A percentile compares a stretch with the other conserved stretches of the same genome.
Evolutionary conservation across 2,329 filamentous ascomycete species (phyloP).

Genomic region (Neonectria faginata): DNA sequence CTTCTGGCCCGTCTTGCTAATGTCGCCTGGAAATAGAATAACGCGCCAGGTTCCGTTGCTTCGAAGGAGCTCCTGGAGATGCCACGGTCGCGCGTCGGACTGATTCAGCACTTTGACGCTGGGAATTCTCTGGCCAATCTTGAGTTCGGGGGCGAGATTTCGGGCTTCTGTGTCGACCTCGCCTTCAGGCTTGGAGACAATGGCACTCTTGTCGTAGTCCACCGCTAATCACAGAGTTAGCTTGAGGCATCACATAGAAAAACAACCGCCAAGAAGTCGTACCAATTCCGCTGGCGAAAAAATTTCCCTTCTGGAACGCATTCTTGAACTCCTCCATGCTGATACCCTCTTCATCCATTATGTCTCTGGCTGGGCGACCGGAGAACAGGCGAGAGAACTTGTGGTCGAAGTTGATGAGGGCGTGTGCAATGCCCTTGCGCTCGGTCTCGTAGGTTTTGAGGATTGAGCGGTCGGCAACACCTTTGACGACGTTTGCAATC

Average conservation of each 20-base stretch:
- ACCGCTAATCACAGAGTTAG: constrained; percentile 23
- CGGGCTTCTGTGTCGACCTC: neutral
- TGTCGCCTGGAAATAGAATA: constrained; percentile 71
- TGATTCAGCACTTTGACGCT: constrained; percentile 71
- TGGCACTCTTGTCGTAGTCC: constrained; percentile 34
- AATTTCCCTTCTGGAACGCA: constrained; percentile 69
- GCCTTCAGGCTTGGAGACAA: constrained; percentile 29
- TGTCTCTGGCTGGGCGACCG: constrained; percentile 64
- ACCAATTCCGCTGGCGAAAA: constrained; percentile 44
- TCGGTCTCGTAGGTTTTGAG: constrained; percentile 64
- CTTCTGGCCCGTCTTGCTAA: constrained; percentile 56
- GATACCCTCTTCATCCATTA: constrained; percentile 71
- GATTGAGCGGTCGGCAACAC: constrained; percentile 55
- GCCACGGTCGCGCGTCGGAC: constrained; percentile 65
- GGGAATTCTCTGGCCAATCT: constrained; percentile 67
- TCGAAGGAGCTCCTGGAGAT: constrained; percentile 67
- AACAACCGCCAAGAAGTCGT: neutral
- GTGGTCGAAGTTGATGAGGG: constrained; percentile 74
- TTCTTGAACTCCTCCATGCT: constrained; percentile 72
- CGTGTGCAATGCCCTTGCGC: constrained; percentile 69
- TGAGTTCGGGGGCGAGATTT: constrained; percentile 25
- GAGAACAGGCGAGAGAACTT: constrained; percentile 66
- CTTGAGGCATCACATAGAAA: rapidly evolving
- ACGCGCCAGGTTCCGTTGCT: constrained; percentile 70
- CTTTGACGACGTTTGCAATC: constrained; percentile 60